Conservation (phyloP, 2,329 filamentous ascomycete species). For the Talaromyces atroroseus region DNA sequence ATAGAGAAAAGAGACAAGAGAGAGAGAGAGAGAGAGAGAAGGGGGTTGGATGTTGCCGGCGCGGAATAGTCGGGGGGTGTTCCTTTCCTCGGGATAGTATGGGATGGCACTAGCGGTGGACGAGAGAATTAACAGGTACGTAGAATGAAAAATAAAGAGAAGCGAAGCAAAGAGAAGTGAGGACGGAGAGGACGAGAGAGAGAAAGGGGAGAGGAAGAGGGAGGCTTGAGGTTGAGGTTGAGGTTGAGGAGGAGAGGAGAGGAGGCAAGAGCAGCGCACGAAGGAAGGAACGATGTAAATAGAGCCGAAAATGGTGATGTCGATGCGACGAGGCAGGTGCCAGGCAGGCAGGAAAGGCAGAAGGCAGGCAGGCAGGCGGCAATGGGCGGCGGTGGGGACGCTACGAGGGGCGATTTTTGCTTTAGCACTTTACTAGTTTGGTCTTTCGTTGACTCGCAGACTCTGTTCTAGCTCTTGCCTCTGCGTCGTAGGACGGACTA, state of each 20-base stretch:
- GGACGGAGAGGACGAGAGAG: not conserved
- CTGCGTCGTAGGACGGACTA: not conserved
- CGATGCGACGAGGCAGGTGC: constrained; percentile 9
- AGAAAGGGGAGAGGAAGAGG: not conserved
- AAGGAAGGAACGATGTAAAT: constrained; percentile 3
- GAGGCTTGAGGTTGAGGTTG: not conserved
- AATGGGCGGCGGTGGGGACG: not conserved
- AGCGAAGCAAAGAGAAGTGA: not conserved
- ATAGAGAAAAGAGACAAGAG: not conserved
- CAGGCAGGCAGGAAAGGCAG: not conserved
- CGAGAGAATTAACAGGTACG: not conserved
- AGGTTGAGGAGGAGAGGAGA: not conserved
- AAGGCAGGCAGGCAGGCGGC: not conserved
- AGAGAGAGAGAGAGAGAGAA: not conserved
- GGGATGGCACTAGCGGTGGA: not conserved
- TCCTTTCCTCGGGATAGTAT: not conserved
- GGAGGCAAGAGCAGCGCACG: not conserved
- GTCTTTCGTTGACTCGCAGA: not conserved
- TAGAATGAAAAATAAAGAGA: not conserved
- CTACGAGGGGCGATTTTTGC: not conserved
- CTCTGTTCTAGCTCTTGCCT: not conserved
- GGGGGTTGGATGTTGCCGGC: not conserved
- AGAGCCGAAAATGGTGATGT: constrained; percentile 8
- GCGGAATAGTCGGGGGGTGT: not conserved
- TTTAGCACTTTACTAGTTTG: not conserved